A percentile compares a stretch with the other conserved stretches of the same genome.
Conservation (phyloP, 78 protist genomes). For the Acrasis kona region DNA sequence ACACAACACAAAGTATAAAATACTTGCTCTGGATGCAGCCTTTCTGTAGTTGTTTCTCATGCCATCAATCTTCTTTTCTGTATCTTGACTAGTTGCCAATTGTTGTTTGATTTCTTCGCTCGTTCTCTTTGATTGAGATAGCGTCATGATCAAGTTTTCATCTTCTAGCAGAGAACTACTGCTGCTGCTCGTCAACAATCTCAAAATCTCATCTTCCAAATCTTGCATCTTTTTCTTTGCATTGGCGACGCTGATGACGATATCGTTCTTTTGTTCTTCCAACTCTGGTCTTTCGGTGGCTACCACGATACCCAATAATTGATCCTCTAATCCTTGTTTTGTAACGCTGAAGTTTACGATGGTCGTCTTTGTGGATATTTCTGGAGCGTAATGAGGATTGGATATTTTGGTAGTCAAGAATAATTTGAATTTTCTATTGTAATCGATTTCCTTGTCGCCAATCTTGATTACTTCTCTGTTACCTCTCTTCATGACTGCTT, state of each 20-base stretch:
- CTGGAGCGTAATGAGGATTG: slow-evolving; percentile 83
- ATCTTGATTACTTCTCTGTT: slow-evolving; percentile 20
- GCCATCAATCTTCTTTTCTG: slow-evolving; percentile 36
- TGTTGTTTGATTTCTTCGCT: slow-evolving; percentile 29
- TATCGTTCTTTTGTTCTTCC: slow-evolving; percentile 59
- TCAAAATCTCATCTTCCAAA: slow-evolving; percentile 74
- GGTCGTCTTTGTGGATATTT: slow-evolving; percentile 62
- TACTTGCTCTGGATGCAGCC: slow-evolving; percentile 66
- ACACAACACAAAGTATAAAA: slow-evolving; percentile 67
- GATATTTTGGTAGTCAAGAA: slow-evolving; percentile 70
- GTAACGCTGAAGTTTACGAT: slow-evolving; percentile 82
- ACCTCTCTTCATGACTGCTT: slow-evolving; percentile 42
- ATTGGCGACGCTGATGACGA: slow-evolving; percentile 49
- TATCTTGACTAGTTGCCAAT: slow-evolving; percentile 24
- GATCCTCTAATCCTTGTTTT: slow-evolving; percentile 78
- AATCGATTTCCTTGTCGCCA: slow-evolving; percentile 73
- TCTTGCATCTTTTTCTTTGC: slow-evolving; percentile 40
- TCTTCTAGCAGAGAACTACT: slow-evolving; percentile 67
- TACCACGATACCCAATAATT: slow-evolving; percentile 77
- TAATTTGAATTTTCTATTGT: slow-evolving; percentile 59
- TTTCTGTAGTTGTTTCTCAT: slow-evolving; percentile 60
- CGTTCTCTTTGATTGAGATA: slow-evolving; percentile 50
- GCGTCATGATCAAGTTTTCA: slow-evolving; percentile 39
- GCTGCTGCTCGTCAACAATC: slow-evolving; percentile 33
- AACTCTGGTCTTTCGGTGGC: slow-evolving; percentile 67